Base-by-base conservation (phyloP, 306 rosid species). In the Trifolium subterraneum region DNA sequence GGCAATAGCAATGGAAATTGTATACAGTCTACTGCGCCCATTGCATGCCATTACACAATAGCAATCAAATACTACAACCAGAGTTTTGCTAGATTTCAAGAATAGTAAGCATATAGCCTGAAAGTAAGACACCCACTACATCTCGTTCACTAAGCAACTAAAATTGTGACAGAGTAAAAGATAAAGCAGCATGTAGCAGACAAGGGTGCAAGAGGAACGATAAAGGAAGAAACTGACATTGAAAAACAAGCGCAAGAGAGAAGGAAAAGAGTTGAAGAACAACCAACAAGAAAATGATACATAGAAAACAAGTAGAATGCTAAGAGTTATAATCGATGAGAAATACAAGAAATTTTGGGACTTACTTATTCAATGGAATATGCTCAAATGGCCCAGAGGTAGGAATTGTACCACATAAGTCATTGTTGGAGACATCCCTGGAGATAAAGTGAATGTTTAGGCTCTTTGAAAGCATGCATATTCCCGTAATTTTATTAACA, bases 331-430 rank as follows among this genome's bases (percentile, higher is more conserved):
- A 74, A 7, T 20, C 72, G 19, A 77, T 61, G 2, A 45, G 22
- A 38, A 70, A 47, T 64, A 33, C 55, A 74, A 16, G 10, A 73
- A 72, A 50, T 70, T 22, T 8, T 52, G 55, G 75, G 41, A 72
- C 96, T 2, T 91, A 93, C 98, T 93, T 91, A 79, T 71, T 84
- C 80, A 88, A 77, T 64, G 97, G 96, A 73, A 91, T 93, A 71
- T 88, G 97, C 94, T 88, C 98, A 27, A 93, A 93, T 11, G 92
- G 94, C 69, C 97, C 97, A 44, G 85, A 85, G 69, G 94, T 80
- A 35, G 98, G 98, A 76, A 93, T 91, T 60, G 97, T 87, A 77
- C 98, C 98, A 64, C 97, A 93, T 52, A 93, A 84, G 79, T 91
- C 73, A 84, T 91, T 93, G 86, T 78, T 87, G 50, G 97, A 91